Conservation (phyloP, 83 land plant genomes). For the Picea abies region DNA sequence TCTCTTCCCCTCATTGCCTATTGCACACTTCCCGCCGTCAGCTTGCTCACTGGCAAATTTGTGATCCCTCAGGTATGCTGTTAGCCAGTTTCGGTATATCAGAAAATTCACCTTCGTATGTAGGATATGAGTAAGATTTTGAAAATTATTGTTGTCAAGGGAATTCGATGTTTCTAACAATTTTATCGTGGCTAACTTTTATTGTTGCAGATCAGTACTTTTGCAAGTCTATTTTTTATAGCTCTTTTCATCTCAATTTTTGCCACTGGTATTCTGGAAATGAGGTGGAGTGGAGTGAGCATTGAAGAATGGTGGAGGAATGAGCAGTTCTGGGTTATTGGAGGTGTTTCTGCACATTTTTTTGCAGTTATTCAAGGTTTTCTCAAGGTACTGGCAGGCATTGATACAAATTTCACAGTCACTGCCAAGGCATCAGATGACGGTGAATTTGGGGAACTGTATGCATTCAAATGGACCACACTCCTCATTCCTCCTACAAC, state of each 20-base stretch:
- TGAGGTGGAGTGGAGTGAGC: conserved; percentile 57
- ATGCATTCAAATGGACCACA: conserved; percentile 62
- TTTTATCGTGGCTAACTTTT: neutral
- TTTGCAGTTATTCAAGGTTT: conserved; percentile 64
- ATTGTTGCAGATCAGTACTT: conserved; percentile 41
- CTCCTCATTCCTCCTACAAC: conserved; percentile 60
- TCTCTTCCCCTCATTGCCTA: conserved; percentile 65
- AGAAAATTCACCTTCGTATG: neutral
- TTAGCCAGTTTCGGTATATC: neutral
- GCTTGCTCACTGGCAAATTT: conserved; percentile 63
- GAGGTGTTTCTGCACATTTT: conserved; percentile 58
- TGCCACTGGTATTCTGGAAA: conserved; percentile 47
- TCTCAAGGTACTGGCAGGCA: conserved; percentile 58
- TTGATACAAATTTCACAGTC: conserved; percentile 60
- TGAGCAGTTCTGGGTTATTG: conserved; percentile 66
- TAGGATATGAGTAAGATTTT: neutral
- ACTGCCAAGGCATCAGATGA: conserved; percentile 54
- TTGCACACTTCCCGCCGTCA: conserved; percentile 61
- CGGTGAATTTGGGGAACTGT: conserved; percentile 60
- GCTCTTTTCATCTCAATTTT: conserved; percentile 46
- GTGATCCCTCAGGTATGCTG: conserved; percentile 55
- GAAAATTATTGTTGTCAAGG: neutral
- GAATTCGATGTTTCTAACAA: conserved; percentile 1
- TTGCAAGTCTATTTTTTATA: conserved; percentile 48
- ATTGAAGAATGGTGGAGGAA: conserved; percentile 69